phyloP scores from a whole-genome alignment of 495 filamentous ascomycete species.

The Penicillium roqueforti region DNA sequence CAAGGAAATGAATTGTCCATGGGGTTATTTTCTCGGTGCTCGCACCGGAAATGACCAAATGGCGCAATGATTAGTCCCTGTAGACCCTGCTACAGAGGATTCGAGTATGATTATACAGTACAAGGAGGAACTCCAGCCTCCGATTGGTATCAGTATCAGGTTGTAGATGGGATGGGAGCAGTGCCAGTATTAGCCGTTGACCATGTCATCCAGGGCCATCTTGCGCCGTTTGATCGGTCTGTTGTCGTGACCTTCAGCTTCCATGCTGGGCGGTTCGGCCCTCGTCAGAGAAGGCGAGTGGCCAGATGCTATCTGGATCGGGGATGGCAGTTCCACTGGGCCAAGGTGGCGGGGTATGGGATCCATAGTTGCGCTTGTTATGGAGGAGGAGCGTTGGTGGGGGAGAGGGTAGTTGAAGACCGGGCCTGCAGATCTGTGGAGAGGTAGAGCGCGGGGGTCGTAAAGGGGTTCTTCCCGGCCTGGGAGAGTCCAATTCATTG shows the following conservation, averaged over 20 bases:
- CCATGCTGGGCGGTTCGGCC: slow-evolving; percentile 16
- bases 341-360: slow-evolving; percentile 26
- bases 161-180: background rate
- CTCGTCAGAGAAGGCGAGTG: slow-evolving; percentile 17
- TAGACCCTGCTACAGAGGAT: slow-evolving; percentile 37
- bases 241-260: slow-evolving; percentile 31
- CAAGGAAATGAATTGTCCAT: slow-evolving; percentile 15
- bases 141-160: slow-evolving; percentile 8
- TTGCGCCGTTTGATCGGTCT: slow-evolving; percentile 69
- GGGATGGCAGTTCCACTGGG: slow-evolving; percentile 18
- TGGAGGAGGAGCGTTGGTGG: slow-evolving; percentile 24
- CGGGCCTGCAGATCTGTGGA: slow-evolving; percentile 26
- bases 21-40: slow-evolving; percentile 7
- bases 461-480: slow-evolving; percentile 24
- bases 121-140: slow-evolving; percentile 19
- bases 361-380: slow-evolving; percentile 20
- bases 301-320: slow-evolving; percentile 9
- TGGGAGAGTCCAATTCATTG: slow-evolving; percentile 25
- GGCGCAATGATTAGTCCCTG: slow-evolving; percentile 23
- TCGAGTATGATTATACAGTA: slow-evolving; percentile 25
- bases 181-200: slow-evolving; percentile 33
- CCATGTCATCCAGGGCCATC: slow-evolving; percentile 53
- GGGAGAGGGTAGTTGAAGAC: slow-evolving; percentile 27
- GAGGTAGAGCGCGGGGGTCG: slow-evolving; percentile 19
- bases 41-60: slow-evolving; percentile 5